Evolutionary conservation across 768 basidiomycete genomes (phyloP), one percentile per base, ranked within the genome.

Genomic region (Boletus huronensis): DNA sequence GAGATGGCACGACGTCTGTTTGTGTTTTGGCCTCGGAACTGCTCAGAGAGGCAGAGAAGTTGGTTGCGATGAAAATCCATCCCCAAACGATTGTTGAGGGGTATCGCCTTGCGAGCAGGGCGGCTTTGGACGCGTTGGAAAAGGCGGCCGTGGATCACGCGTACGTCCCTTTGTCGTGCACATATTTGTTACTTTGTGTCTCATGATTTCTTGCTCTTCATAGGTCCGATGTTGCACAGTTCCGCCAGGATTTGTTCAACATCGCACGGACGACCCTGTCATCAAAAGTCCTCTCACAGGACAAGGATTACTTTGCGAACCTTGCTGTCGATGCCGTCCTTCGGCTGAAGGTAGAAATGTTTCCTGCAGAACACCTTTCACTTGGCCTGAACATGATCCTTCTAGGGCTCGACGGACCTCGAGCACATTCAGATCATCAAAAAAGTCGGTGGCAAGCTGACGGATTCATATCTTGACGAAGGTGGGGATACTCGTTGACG

Each of bases 391-490:
- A 41, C 29, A 7, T 35, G n/a, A 2, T n/a, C 35, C 8, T 16
- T 46, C 7, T 64, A 93, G 89, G 97, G 97, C 35, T 97, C 94
- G 35, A 94, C 91, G 48, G 89, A 98, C 74, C 79, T 99, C 32
- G 96, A 99, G 61, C 94, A 98, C 71, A 98, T 99, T 60, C 96
- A 99, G 73, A 88, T 98, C 71, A 99, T 98, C 78, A 99, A 99
- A 82, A 98, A 98, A 74, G 92, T 91, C n/a, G 96, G 96, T 53
- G 96, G 96, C 48, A 99, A 98, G 77, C 80, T 99, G 64, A 96
- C 93, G 0, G 96, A 98, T 65, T 96, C 93, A 6, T 99, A 98
- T 77, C 83, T 99, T 32, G 95, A 97, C 66, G 97, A 98, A 77
- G 96, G 93, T 86, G 59, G 3, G 16, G 75, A 60, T 19, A 38